A percentile compares a stretch with the other conserved stretches of the same genome.
Conservation (phyloP, 2,329 filamentous ascomycete species). For the Fusarium caatingaense region DNA sequence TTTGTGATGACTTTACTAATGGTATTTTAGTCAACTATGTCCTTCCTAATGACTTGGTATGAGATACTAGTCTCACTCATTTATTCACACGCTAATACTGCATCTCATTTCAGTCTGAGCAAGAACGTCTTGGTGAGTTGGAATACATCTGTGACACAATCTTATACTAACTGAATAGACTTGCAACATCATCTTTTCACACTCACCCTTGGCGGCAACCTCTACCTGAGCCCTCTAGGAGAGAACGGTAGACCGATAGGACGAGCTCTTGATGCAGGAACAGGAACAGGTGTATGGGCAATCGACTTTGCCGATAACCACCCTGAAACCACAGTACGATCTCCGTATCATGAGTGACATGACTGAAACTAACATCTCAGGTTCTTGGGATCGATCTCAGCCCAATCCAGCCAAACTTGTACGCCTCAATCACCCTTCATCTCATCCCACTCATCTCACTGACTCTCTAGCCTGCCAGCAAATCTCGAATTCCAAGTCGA, state of each 20-base stretch:
- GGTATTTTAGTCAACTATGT: slow-evolving; percentile 42
- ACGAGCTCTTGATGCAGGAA: slow-evolving; percentile 60
- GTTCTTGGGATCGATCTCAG: slow-evolving; percentile 57
- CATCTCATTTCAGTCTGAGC: slow-evolving; percentile 41
- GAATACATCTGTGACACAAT: accelerated
- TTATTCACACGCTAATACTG: slow-evolving; percentile 20
- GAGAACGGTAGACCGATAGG: slow-evolving; percentile 32
- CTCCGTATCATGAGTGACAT: background rate
- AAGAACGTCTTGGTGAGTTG: slow-evolving; percentile 47
- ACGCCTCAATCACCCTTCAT: background rate
- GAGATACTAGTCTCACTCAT: background rate
- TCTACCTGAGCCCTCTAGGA: slow-evolving; percentile 45
- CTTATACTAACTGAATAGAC: slow-evolving; percentile 31
- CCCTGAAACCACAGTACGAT: slow-evolving; percentile 45
- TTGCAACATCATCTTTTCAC: slow-evolving; percentile 53
- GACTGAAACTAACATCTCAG: background rate
- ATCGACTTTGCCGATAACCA: slow-evolving; percentile 57
- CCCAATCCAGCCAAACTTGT: slow-evolving; percentile 56
- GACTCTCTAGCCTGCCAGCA: slow-evolving; percentile 54
- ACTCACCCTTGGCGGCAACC: slow-evolving; percentile 49
- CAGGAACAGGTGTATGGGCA: slow-evolving; percentile 60
- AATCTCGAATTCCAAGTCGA: slow-evolving; percentile 63
- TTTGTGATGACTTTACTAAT: background rate
- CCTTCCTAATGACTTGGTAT: slow-evolving; percentile 48
- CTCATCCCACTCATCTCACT: background rate